Base-by-base conservation (phyloP, 1,139 yeast genomes). In the Hyphopichia khmerensis region DNA sequence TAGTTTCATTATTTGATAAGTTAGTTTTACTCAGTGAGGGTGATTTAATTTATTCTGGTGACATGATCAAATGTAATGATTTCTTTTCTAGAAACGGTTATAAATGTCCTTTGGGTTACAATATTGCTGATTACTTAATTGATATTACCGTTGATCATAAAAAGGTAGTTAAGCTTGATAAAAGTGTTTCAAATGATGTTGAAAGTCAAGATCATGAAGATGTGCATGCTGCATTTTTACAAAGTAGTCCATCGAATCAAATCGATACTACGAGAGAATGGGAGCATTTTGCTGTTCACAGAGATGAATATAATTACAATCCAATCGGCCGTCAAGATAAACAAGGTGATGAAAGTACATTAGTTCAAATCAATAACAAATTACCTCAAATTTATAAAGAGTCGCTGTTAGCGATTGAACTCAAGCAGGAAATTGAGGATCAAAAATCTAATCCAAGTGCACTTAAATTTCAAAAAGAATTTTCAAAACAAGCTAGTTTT, bases 71-170 rank as follows among this genome's bases (percentile, higher is more conserved):
- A 43, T 81, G 89, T 47, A 78, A 81, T 50, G 87, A 84, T 45
- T 90, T 86, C 60, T 87, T 93, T 59, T 73, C 80, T 6, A 79
- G 74, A 37, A 77, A 83, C 53, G 98, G 98, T 0, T 87, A 81
- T 63, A 69, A 72, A 39, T 89, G 97, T 62, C 99, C 99, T 1
- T 63, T 76, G 32, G 96, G 96, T 31, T 91, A 88, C 62, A 93
- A 93, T 56, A 80, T 93, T 53, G 99, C 98, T 2, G 99, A 93
- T 59, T 93, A 84, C 56, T 72, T 93, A 60, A 87, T 93, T 49
- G 99, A 93, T 60, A 78, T 93, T 32, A 90, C 97, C 0, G 88
- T 90, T 61, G 83, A 79, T 48, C 81, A 73, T 45, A 67, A 67
- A 41, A 70, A 64, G 44, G 53, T 62, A 35, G 46, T 62, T 34